Base-by-base conservation (phyloP, 768 basidiomycete genomes). In the Neoboletus magnificus region DNA sequence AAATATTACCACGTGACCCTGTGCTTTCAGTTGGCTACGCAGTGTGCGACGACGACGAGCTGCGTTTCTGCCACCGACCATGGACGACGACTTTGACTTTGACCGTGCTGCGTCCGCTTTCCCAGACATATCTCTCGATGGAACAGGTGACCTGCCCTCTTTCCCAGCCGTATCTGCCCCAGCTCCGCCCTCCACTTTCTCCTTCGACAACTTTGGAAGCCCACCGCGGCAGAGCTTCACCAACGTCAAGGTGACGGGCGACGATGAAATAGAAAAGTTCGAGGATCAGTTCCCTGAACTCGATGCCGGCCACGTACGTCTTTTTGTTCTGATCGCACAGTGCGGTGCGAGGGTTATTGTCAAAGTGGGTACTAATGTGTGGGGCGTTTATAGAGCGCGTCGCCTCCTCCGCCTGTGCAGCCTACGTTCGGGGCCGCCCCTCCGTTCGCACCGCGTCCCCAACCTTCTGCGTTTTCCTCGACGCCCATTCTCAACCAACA, bases 251-350 rank as follows among this genome's bases (percentile, higher is more conserved):
- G 86, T 92, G 39, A 94, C 91, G 0, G 91, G 90, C 0, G 84
- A 91, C 65, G 89, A 92, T 59, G 89, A 91, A 60, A 81, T 95
- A 56, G 87, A 91, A 55, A 84, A 87, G 70, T 95, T 95, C 60
- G 86, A 93, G 73, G 86, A 74, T 68, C 83, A 91, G 55, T 95
- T 93, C 69, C 92, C 92, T 0, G 92, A 89, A 50, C 80, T 95
- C 57, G 85, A 86, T 50, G 73, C 81, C 54, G 73, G 73, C 15
- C 65, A 63, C 52, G 79, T 80, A 64, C 36, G 75, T 60, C 57
- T n/a, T 33, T 13, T 23, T 23, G n/a, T 25, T 15, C 30, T 30
- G 18, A 47, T 52, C 39, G 36, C 36, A 30, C 22, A 29, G 22
- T 25, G 50, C 27, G 46, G 60, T 35, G 42, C 15, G 23, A 37